Evolutionary conservation across 1,284 basidiomycete genomes (phyloP).

Genomic region (Malassezia equina): DNA sequence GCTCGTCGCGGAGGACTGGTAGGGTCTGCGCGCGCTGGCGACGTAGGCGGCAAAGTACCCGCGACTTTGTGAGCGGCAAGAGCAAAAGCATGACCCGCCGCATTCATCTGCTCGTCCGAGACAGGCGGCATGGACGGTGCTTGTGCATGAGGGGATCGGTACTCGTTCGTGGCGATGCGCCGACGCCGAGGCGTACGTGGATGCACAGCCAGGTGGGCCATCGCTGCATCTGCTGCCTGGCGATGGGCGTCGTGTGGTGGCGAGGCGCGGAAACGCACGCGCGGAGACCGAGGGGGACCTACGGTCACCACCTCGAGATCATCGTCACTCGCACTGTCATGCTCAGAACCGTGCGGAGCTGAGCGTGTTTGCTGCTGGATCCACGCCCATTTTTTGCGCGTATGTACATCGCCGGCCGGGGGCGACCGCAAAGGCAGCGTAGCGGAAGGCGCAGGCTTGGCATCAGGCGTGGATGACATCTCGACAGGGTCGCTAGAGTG

Average conservation of each 20-base stretch:
- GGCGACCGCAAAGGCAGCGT: background rate
- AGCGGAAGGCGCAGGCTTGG: background rate
- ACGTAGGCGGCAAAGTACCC: constrained; percentile 16
- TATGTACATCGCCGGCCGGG: background rate
- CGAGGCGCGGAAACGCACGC: constrained; percentile 1
- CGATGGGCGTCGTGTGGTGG: background rate
- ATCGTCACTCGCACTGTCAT: background rate
- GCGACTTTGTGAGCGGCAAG: constrained; percentile 23
- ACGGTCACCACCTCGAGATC: constrained; percentile 12
- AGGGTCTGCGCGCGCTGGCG: background rate
- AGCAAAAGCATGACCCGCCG: constrained; percentile 24
- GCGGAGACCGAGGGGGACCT: background rate
- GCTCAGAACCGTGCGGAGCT: background rate
- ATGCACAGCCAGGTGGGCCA: background rate
- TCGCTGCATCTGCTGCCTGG: background rate
- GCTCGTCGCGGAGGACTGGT: background rate
- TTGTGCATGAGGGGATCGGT: constrained; percentile 11
- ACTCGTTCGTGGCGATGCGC: constrained; percentile 9
- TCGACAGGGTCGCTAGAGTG: constrained; percentile 15
- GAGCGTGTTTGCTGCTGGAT: constrained; percentile 5
- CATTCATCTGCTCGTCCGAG: constrained; percentile 23
- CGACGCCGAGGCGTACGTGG: constrained; percentile 11
- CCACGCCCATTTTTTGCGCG: constrained; percentile 12
- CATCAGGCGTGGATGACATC: constrained; percentile 10
- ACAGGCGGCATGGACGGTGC: constrained; percentile 6